Conservation (phyloP, 2,329 filamentous ascomycete genomes). For the Fusarium kyushuense region DNA sequence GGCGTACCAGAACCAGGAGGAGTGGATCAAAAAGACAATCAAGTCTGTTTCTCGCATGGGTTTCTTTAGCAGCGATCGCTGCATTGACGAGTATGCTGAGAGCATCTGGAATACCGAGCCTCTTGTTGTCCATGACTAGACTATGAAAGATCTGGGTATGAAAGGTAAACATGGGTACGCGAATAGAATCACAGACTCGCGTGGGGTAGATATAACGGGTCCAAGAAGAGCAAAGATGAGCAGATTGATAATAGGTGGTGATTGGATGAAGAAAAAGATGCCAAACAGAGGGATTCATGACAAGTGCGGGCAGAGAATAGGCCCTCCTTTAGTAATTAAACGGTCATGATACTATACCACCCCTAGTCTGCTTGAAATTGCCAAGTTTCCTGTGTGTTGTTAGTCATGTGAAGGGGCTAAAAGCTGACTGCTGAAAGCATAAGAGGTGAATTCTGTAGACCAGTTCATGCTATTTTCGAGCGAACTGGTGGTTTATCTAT, state of each 20-base stretch:
- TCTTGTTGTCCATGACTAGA: conserved; percentile 61
- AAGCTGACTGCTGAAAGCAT: not conserved
- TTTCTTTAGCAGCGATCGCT: conserved; percentile 95
- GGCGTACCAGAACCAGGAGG: conserved; percentile 90
- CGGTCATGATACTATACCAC: conserved; percentile 16
- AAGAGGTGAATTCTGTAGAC: not conserved
- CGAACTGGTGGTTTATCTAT: not conserved
- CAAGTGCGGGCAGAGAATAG: conserved; percentile 24
- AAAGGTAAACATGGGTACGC: conserved; percentile 19
- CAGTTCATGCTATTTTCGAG: not conserved
- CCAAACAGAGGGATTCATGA: conserved; percentile 15
- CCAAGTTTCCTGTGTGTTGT: not conserved
- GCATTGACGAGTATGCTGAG: conserved; percentile 97
- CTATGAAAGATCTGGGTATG: conserved; percentile 2
- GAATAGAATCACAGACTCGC: conserved; percentile 30
- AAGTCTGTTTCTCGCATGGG: conserved; percentile 92
- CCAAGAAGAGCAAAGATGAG: conserved; percentile 13
- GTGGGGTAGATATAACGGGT: conserved; percentile 6
- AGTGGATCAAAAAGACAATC: conserved; percentile 93
- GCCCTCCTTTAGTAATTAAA: conserved; percentile 33
- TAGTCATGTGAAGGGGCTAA: not conserved
- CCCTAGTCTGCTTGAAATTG: not conserved
- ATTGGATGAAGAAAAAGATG: conserved; percentile 7
- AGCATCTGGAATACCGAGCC: conserved; percentile 98
- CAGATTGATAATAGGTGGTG: conserved; percentile 32